Evolutionary conservation across 2,329 filamentous ascomycete species (phyloP).

Genomic region (Claviceps maximensis): DNA sequence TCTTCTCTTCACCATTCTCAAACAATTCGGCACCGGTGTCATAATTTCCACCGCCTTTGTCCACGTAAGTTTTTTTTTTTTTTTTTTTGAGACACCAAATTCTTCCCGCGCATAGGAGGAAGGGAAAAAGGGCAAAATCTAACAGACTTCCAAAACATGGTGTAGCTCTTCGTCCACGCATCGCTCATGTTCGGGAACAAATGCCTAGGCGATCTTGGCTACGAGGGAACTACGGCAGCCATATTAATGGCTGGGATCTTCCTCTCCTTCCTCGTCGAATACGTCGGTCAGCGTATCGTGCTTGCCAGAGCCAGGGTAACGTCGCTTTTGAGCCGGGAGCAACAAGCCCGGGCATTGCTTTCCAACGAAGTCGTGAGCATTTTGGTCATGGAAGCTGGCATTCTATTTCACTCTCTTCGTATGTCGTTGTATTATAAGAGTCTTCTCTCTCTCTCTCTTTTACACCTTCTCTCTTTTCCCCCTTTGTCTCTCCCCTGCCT

Average conservation of each 20-base stretch:
- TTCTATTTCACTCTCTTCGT: conserved; percentile 63
- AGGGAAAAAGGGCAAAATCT: not conserved
- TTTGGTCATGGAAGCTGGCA: conserved; percentile 58
- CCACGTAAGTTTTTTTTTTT: conserved; percentile 34
- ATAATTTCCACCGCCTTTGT: conserved; percentile 61
- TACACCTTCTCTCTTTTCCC: not conserved
- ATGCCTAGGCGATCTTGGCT: conserved; percentile 52
- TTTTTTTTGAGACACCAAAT: too few species aligned
- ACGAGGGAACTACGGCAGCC: conserved; percentile 56
- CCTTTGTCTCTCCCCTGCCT: not conserved
- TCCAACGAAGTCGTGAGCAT: conserved; percentile 44
- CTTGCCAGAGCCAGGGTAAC: conserved; percentile 20
- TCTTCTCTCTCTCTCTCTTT: not conserved
- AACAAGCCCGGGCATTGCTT: conserved; percentile 14
- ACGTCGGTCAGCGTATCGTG: conserved; percentile 47
- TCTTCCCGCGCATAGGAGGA: not conserved
- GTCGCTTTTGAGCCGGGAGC: conserved; percentile 11
- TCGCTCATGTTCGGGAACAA: conserved; percentile 58
- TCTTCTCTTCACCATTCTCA: conserved; percentile 47
- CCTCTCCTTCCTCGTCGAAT: conserved; percentile 60
- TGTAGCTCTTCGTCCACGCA: conserved; percentile 60
- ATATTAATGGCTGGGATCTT: conserved; percentile 65
- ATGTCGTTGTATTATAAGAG: conserved; percentile 14
- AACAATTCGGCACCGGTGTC: conserved; percentile 63
- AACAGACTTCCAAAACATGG: not conserved